Evolutionary conservation across 2,329 filamentous ascomycete genomes (phyloP).

Genomic region (Zopfia rhizophila): DNA sequence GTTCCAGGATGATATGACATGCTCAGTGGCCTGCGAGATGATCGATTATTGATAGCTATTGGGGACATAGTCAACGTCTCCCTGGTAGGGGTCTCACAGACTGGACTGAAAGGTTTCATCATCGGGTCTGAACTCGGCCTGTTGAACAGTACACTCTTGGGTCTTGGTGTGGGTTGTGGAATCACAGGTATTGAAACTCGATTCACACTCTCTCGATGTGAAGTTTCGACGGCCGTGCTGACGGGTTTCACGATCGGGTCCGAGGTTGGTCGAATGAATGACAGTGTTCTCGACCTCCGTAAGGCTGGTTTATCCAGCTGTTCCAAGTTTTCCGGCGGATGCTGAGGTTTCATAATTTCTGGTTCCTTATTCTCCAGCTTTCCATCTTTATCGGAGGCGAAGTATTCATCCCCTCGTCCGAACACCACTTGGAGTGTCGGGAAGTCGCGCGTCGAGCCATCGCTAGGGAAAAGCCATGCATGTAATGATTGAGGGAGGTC

Average conservation of each 20-base stretch:
- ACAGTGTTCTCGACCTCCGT: constrained; percentile 42
- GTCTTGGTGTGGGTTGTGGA: constrained; percentile 19
- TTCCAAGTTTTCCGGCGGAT: constrained; percentile 22
- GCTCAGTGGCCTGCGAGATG: constrained; percentile 22
- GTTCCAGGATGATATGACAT: constrained; percentile 28
- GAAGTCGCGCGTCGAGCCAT: constrained; percentile 44
- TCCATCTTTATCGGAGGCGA: constrained; percentile 51
- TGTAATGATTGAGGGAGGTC: constrained; percentile 45
- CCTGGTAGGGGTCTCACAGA: background rate
- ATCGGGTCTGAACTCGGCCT: constrained; percentile 17
- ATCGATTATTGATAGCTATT: constrained; percentile 10
- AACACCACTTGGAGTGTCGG: constrained; percentile 51
- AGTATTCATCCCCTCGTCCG: constrained; percentile 52
- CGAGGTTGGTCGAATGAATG: constrained; percentile 38
- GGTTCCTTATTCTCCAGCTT: constrained; percentile 50
- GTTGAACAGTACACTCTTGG: constrained; percentile 17
- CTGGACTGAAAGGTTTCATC: no score
- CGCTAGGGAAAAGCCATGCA: constrained; percentile 47
- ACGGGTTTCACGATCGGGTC: constrained; percentile 30
- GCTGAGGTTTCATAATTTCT: constrained; percentile 31
- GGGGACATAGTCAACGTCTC: no score
- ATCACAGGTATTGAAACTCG: constrained; percentile 20
- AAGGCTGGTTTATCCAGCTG: constrained; percentile 29
- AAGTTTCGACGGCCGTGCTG: constrained; percentile 15
- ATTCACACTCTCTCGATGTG: constrained; percentile 17